phyloP scores from a whole-genome alignment of 2,329 filamentous ascomycete genomes.

The Periconia digitata region DNA sequence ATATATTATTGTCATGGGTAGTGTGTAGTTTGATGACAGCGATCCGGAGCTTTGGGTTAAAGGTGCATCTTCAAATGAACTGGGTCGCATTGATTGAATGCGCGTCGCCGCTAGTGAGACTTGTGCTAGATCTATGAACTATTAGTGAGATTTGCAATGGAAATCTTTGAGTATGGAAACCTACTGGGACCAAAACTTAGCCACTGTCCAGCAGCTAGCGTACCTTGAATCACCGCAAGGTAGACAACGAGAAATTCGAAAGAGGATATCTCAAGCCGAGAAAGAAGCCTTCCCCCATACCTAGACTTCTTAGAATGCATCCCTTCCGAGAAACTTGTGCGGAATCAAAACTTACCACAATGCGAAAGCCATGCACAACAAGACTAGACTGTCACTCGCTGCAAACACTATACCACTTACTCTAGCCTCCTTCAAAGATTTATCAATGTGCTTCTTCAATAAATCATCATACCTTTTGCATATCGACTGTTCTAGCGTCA shows the following conservation, averaged over 20 bases:
- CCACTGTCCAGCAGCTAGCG: constrained; percentile 28
- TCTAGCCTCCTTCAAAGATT: constrained; percentile 69
- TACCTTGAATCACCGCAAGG: constrained; percentile 28
- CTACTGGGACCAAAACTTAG: constrained; percentile 30
- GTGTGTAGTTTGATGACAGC: constrained; percentile 2
- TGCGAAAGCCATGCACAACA: constrained; percentile 48
- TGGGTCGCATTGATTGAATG: constrained; percentile 15
- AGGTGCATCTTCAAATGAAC: no score
- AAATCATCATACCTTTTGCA: constrained; percentile 68
- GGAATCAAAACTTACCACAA: no score
- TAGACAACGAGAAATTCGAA: constrained; percentile 28
- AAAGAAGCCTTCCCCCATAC: constrained; percentile 28
- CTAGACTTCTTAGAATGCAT: no score
- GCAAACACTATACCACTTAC: constrained; percentile 22
- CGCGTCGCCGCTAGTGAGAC: constrained; percentile 23
- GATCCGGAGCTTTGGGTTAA: background rate
- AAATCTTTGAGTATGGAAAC: background rate
- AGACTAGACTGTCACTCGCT: constrained; percentile 61
- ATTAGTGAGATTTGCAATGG: background rate
- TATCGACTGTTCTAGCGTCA: constrained; percentile 83
- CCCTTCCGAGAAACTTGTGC: no score
- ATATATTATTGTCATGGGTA: constrained; percentile 3
- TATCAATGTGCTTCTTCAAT: constrained; percentile 67
- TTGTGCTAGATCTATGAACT: constrained; percentile 25
- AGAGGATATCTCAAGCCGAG: constrained; percentile 13